Conservation (phyloP, 805 yeast species). For the Blastobotrys terrestris region DNA sequence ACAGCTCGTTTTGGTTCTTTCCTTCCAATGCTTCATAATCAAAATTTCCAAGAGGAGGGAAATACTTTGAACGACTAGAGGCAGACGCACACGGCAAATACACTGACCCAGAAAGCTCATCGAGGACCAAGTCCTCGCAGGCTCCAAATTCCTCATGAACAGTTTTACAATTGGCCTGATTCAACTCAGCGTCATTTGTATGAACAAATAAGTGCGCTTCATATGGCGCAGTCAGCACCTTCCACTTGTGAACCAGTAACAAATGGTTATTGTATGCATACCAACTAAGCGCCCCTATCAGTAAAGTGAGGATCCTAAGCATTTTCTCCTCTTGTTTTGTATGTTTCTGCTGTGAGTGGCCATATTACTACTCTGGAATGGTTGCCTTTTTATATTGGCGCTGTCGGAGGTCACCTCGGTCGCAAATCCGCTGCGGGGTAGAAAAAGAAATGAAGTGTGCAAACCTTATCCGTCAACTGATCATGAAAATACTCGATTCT, state of each 20-base stretch:
- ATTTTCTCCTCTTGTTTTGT: background rate
- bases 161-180: background rate
- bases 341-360: too few relatives aligned
- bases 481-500: too few relatives aligned
- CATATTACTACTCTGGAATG: too few relatives aligned
- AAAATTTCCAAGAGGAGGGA: slow-evolving; percentile 1
- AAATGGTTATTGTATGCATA: background rate
- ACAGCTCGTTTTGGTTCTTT: background rate
- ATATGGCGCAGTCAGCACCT: background rate
- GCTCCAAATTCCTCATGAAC: slow-evolving; percentile 1
- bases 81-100: background rate
- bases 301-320: background rate
- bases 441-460: background rate
- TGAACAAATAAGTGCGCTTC: background rate
- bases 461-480: background rate
- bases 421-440: background rate
- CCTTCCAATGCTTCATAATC: slow-evolving; percentile 1
- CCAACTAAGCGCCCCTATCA: background rate
- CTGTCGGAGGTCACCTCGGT: too few relatives aligned
- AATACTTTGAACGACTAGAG: background rate
- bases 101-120: background rate
- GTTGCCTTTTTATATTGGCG: too few relatives aligned
- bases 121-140: background rate
- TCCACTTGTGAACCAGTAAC: background rate
- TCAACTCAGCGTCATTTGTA: background rate